These are phyloP conservation scores for Infundibulicybe gibba DNA, from an alignment of 768 basidiomycete species.

Conservation along the genomic window DNA sequence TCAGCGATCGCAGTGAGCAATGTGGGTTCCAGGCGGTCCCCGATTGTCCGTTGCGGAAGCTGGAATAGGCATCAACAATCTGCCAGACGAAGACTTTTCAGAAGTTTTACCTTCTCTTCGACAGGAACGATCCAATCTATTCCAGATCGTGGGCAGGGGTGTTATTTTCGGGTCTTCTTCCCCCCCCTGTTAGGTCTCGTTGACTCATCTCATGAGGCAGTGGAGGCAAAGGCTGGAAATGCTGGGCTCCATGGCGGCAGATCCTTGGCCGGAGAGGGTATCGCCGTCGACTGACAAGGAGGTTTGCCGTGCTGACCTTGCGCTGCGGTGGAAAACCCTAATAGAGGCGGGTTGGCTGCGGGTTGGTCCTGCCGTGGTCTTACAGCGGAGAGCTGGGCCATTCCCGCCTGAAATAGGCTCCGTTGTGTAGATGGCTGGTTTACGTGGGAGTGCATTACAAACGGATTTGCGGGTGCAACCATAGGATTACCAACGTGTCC, in stretches of 20 bases:
- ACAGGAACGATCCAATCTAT: conserved; percentile 38
- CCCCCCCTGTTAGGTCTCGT: conserved; percentile 5
- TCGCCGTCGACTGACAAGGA: neutral
- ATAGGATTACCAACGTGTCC: too few species aligned
- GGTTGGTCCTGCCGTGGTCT: too few species aligned
- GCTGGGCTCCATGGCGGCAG: too few species aligned
- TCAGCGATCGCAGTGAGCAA: conserved; percentile 42
- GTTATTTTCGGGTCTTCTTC: conserved; percentile 3
- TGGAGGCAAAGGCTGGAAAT: conserved; percentile 11
- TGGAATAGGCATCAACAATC: conserved; percentile 4
- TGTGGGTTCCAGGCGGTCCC: conserved; percentile 54
- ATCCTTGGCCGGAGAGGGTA: too few species aligned
- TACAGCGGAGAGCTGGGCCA: too few species aligned
- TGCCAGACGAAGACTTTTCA: neutral
- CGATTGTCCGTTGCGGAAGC: conserved; percentile 32
- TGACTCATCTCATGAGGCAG: conserved; percentile 9
- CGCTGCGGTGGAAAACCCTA: too few species aligned
- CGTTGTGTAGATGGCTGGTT: too few species aligned
- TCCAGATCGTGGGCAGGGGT: conserved; percentile 21
- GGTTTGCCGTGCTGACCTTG: neutral
- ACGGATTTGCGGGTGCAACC: too few species aligned
- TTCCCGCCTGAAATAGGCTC: too few species aligned
- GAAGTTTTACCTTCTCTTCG: conserved; percentile 20
- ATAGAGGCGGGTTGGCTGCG: too few species aligned
- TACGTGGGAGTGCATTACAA: too few species aligned